Evolutionary conservation across 1,284 basidiomycete genomes (phyloP).

Genomic region (Mrakiaceae sp.): DNA sequence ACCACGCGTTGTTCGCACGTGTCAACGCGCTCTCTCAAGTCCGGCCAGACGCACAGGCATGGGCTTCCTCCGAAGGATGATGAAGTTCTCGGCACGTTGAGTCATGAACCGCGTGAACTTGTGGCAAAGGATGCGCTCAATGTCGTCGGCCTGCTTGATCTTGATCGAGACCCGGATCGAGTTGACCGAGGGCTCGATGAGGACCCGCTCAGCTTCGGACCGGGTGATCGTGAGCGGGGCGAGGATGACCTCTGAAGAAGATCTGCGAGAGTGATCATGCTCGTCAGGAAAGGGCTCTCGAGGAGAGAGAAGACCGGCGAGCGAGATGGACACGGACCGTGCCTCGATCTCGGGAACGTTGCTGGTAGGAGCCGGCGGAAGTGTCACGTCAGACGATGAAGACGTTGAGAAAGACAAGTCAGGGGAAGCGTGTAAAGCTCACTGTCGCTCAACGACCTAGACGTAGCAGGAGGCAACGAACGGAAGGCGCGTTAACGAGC

Average conservation of each 20-base stretch:
- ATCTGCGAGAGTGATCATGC: constrained; percentile 38
- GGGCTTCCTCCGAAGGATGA: constrained; percentile 89
- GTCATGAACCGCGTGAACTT: constrained; percentile 99
- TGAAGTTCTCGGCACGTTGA: constrained; percentile 93
- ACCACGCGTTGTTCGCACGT: not conserved
- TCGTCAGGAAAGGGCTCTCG: constrained; percentile 1
- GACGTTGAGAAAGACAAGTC: constrained; percentile 2
- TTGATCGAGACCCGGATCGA: constrained; percentile 91
- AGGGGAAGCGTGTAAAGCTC: not conserved
- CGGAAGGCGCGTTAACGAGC: no score
- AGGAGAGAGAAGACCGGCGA: constrained; percentile 2
- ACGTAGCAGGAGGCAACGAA: constrained; percentile 6
- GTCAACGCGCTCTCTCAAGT: not conserved
- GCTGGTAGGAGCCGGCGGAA: constrained; percentile 16
- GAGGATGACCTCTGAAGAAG: constrained; percentile 85
- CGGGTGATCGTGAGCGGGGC: constrained; percentile 87
- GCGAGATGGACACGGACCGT: constrained; percentile 10
- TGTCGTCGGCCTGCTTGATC: constrained; percentile 99
- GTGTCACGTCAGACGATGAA: constrained; percentile 3
- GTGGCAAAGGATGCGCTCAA: constrained; percentile 91
- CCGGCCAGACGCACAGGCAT: constrained; percentile 51
- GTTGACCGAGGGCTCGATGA: constrained; percentile 95
- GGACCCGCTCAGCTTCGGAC: constrained; percentile 90
- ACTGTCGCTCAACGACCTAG: constrained; percentile 12
- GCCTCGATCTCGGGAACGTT: constrained; percentile 18